Conservation (phyloP, 2,329 filamentous ascomycete genomes). For the Ophiocordyceps polyrhachis-furcata region DNA sequence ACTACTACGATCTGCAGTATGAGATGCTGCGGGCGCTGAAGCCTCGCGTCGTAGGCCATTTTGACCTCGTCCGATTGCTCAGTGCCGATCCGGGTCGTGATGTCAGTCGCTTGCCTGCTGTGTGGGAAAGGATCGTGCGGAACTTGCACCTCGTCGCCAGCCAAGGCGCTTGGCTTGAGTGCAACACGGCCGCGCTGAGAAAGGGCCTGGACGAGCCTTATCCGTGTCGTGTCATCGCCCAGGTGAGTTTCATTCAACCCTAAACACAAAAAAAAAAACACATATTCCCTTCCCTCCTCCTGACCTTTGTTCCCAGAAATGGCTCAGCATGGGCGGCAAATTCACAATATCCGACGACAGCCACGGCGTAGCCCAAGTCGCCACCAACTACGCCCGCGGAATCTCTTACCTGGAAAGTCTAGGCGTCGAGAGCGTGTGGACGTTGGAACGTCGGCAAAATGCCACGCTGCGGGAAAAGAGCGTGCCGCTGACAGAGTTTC, state of each 20-base stretch:
- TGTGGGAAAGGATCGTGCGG: slow-evolving; percentile 57
- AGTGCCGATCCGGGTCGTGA: slow-evolving; percentile 48
- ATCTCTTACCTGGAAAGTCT: slow-evolving; percentile 51
- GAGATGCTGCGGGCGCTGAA: slow-evolving; percentile 56
- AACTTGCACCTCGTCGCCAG: slow-evolving; percentile 53
- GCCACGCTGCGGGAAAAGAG: slow-evolving; percentile 20
- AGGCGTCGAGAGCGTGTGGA: slow-evolving; percentile 45
- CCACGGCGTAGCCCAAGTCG: slow-evolving; percentile 73
- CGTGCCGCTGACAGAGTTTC: slow-evolving; percentile 23
- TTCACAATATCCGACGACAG: slow-evolving; percentile 94
- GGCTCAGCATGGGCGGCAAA: slow-evolving; percentile 51
- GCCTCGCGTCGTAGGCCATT: slow-evolving; percentile 77
- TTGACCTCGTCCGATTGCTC: slow-evolving; percentile 75
- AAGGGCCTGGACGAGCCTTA: slow-evolving; percentile 89
- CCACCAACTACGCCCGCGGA: slow-evolving; percentile 59
- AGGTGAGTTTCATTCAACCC: no score
- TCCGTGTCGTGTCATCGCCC: slow-evolving; percentile 58
- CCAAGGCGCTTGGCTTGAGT: slow-evolving; percentile 72
- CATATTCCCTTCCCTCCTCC: no score
- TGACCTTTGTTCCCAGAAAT: slow-evolving; percentile 32
- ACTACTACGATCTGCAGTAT: slow-evolving; percentile 77
- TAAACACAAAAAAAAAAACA: no score
- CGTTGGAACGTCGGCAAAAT: slow-evolving; percentile 19
- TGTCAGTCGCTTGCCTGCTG: slow-evolving; percentile 35
- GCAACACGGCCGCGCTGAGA: slow-evolving; percentile 71